phyloP scores from a whole-genome alignment of 2,329 filamentous ascomycete species.

The Calonectria pteridis region DNA sequence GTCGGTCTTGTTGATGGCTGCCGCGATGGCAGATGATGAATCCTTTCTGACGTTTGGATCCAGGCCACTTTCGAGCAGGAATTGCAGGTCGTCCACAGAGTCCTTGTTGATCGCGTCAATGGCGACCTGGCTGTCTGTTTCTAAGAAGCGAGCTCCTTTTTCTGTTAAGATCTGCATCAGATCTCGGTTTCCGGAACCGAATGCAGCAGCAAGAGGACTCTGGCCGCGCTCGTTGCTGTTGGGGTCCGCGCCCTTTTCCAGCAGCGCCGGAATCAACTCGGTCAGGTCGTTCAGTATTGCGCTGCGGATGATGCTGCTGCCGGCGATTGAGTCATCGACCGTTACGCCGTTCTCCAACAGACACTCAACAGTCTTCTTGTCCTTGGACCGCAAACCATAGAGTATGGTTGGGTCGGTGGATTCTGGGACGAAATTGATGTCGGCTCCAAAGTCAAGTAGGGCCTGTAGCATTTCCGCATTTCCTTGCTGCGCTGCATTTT shows the following conservation, averaged over 20 bases:
- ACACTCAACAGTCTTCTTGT: neutral
- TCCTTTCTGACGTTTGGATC: neutral
- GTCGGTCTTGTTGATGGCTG: neutral
- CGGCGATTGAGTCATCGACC: neutral
- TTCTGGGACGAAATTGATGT: neutral
- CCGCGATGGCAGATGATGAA: neutral
- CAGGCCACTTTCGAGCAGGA: neutral
- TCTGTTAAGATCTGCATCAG: neutral
- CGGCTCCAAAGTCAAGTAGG: neutral
- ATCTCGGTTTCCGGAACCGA: neutral
- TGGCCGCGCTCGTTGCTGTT: neutral
- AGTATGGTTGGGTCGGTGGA: neutral
- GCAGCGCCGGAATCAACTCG: neutral
- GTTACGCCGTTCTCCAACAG: neutral
- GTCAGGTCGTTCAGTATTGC: neutral
- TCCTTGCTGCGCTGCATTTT: neutral
- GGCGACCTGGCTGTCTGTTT: neutral
- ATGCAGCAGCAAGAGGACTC: neutral
- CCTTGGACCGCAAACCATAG: neutral
- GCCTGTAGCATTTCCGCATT: neutral
- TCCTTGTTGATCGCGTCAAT: neutral
- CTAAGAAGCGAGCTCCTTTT: neutral
- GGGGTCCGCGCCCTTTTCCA: neutral
- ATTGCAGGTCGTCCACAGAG: neutral
- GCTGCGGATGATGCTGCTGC: neutral